Evolutionary conservation across 2,329 filamentous ascomycete species (phyloP), one percentile per base, ranked within the genome.

Genomic region (Xylaria sp.): DNA sequence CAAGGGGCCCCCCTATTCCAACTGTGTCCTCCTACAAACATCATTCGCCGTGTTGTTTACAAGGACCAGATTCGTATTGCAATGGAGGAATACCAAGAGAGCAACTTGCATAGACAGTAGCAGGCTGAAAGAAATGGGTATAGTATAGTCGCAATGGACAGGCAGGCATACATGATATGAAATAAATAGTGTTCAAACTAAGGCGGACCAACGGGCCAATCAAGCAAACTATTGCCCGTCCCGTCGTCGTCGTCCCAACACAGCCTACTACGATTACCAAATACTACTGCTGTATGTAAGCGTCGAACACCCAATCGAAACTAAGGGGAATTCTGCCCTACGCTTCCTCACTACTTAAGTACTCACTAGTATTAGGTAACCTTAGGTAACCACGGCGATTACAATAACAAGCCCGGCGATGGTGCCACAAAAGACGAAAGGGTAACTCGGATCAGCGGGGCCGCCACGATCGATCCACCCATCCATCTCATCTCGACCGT

Each of bases 401-500:
- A 46, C 41, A 15, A 46, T 46, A 15, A 46, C 41, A 48, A 20
- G 46, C 46, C 46, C 5, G 46, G n/a, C 10, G 28, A 6, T 28
- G 55, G 55, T 57, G 12, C 36, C 55, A 43, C 55, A 57, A 20
- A 56, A 41, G 36, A 61, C 61, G 39, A 6, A 51, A 39, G 46
- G 56, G 57, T 59, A 56, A 62, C 59, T 49, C 56, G 66, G 66
- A 62, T 39, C 41, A 61, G 64, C 54, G 67, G 67, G 67, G 62
- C 67, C 67, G 67, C 67, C 67, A 62, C 55, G 56, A 67, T 67
- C 63, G 63, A 55, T 63, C 55, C 65, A 68, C 61, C 48, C 68
- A 51, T 51, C 51, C 57, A 31, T 49, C 48, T 23, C 57, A 31
- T 49, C 48, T 23, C 55, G 51, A 36, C 33, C 33, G 33, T 36